Conservation (phyloP, 495 filamentous ascomycete species). For the Hypomontagnella submonticulosa region DNA sequence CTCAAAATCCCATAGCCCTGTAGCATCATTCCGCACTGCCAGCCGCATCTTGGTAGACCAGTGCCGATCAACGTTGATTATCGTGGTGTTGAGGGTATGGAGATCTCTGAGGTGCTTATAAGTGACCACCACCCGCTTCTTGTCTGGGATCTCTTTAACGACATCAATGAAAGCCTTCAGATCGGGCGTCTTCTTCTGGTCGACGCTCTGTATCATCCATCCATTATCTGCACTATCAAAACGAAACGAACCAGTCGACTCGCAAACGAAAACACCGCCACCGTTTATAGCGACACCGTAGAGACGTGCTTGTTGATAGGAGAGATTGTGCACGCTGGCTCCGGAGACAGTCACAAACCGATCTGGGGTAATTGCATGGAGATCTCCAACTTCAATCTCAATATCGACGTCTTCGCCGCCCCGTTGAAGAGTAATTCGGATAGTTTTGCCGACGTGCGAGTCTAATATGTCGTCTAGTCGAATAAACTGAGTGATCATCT, state of each 20-base stretch:
- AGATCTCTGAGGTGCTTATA: conserved; percentile 96
- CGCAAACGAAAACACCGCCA: conserved; percentile 83
- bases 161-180: conserved; percentile 91
- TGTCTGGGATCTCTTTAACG: conserved; percentile 88
- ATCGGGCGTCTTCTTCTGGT: conserved; percentile 88
- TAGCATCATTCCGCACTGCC: conserved; percentile 88
- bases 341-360: conserved; percentile 94
- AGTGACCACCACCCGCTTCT: conserved; percentile 87
- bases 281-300: conserved; percentile 92
- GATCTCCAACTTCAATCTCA: conserved; percentile 84
- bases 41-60: conserved; percentile 95
- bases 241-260: conserved; percentile 93
- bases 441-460: conserved; percentile 78
- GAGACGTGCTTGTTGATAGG: conserved; percentile 93
- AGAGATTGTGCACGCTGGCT: conserved; percentile 92
- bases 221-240: conserved; percentile 91
- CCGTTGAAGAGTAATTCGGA: conserved; percentile 83
- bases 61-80: conserved; percentile 92
- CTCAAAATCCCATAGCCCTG: conserved; percentile 94
- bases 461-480: conserved; percentile 94
- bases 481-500: conserved; percentile 93
- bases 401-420: conserved; percentile 90
- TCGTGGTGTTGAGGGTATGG: conserved; percentile 91
- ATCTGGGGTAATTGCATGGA: conserved; percentile 95
- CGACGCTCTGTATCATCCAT: conserved; percentile 89